Conservation (phyloP, 225 moss, liverwort and hornwort species). For the Polytrichum commune region DNA sequence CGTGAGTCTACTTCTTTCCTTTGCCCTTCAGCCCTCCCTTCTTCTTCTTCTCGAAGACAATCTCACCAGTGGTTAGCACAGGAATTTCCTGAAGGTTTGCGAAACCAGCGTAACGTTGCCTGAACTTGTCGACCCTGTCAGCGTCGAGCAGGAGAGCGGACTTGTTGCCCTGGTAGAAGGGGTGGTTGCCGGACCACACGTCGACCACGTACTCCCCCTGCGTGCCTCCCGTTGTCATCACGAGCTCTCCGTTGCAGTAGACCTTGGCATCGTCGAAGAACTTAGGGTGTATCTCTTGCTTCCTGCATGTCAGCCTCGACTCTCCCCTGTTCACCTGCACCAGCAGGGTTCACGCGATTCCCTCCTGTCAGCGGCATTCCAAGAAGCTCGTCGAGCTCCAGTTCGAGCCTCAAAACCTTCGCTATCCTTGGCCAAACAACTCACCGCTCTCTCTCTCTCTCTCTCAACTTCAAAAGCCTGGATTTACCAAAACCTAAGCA, state of each 20-base stretch:
- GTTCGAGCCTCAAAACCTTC: background rate
- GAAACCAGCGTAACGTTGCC: slow-evolving; percentile 65
- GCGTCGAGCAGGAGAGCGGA: slow-evolving; percentile 70
- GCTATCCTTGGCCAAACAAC: no score
- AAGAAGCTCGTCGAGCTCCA: background rate
- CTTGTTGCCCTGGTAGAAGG: slow-evolving; percentile 94
- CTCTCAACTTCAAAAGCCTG: background rate
- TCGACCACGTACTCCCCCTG: slow-evolving; percentile 82
- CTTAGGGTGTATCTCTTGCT: slow-evolving; percentile 71
- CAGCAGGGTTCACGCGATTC: background rate
- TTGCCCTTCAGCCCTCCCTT: slow-evolving; percentile 66
- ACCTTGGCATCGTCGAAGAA: slow-evolving; percentile 71
- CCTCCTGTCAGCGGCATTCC: background rate
- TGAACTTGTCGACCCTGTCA: slow-evolving; percentile 93
- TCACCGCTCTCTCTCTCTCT: background rate
- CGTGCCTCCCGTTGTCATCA: slow-evolving; percentile 87
- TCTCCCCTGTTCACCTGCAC: slow-evolving; percentile 65
- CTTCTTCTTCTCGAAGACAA: slow-evolving; percentile 75
- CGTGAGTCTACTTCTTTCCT: slow-evolving; percentile 70
- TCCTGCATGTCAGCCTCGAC: slow-evolving; percentile 70
- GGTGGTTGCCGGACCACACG: slow-evolving; percentile 96
- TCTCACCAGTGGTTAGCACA: slow-evolving; percentile 63
- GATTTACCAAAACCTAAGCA: background rate
- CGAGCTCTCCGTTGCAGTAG: slow-evolving; percentile 82
- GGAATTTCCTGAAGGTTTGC: slow-evolving; percentile 63